Conservation (phyloP, 2,329 filamentous ascomycete species). For the Chaetothyriales sp. region DNA sequence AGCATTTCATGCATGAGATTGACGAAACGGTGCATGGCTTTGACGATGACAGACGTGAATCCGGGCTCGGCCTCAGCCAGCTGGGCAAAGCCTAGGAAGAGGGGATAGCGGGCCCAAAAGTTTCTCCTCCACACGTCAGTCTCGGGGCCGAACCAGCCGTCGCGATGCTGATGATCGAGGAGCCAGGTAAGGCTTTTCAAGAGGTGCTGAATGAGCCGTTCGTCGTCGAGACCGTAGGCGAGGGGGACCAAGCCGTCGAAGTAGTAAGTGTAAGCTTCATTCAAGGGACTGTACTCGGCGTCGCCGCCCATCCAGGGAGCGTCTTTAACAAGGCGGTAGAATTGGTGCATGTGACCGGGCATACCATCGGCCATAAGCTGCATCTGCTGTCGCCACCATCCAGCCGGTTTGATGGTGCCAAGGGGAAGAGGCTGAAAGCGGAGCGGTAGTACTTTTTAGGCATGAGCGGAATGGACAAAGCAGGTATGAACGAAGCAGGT, state of each 20-base stretch:
- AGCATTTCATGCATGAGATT: constrained; percentile 43
- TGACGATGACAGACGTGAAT: constrained; percentile 33
- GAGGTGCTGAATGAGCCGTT: constrained; percentile 38
- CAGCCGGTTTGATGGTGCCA: constrained; percentile 37
- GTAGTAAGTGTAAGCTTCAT: constrained; percentile 47
- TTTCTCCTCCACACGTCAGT: constrained; percentile 29
- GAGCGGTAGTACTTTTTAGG: constrained; percentile 22
- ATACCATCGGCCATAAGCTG: constrained; percentile 37
- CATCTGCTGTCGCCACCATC: constrained; percentile 41
- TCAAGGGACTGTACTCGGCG: constrained; percentile 39
- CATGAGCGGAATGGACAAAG: neutral
- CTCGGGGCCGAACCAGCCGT: constrained; percentile 48
- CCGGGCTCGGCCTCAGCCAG: constrained; percentile 39
- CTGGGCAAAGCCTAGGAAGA: constrained; percentile 38
- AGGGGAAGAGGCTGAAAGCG: constrained; percentile 32
- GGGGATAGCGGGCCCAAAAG: constrained; percentile 41
- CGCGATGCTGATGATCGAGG: constrained; percentile 34
- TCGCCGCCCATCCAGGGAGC: constrained; percentile 40
- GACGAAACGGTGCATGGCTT: constrained; percentile 39
- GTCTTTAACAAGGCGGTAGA: constrained; percentile 42
- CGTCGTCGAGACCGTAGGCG: constrained; percentile 38
- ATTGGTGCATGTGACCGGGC: constrained; percentile 41
- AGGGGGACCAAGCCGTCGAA: constrained; percentile 46
- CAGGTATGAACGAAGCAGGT: too few species aligned
- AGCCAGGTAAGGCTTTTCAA: constrained; percentile 33